These are phyloP conservation scores for Pouteria glomerata DNA, from an alignment of 148 eudicot genomes.

Conservation along the genomic window DNA sequence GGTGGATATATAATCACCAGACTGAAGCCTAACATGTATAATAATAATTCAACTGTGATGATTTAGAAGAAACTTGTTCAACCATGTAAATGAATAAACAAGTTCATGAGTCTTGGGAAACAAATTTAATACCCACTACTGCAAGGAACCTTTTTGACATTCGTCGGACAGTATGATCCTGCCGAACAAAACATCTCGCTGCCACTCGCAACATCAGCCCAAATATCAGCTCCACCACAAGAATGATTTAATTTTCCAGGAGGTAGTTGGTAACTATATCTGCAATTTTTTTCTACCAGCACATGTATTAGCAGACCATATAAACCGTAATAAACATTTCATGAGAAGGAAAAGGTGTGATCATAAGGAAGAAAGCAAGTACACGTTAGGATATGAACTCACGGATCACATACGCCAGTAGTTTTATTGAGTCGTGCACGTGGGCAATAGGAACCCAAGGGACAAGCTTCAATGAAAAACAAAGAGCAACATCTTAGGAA, in stretches of 20 bases:
- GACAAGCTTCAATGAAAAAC: slow-evolving; percentile 64
- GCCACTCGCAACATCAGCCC: slow-evolving; percentile 63
- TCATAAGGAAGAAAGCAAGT: neutral
- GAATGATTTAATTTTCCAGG: slow-evolving; percentile 68
- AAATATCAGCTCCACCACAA: slow-evolving; percentile 90
- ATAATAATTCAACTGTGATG: neutral
- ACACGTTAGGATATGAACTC: slow-evolving; percentile 32
- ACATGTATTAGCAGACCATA: slow-evolving; percentile 19
- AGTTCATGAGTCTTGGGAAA: slow-evolving; percentile 13
- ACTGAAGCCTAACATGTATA: no score
- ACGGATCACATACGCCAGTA: slow-evolving; percentile 94
- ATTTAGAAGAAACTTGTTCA: neutral
- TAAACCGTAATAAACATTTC: slow-evolving; percentile 7
- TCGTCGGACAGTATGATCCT: slow-evolving; percentile 87
- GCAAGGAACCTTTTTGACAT: slow-evolving; percentile 44
- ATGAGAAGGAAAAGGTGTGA: neutral
- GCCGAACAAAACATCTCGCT: slow-evolving; percentile 71
- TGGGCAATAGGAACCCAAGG: slow-evolving; percentile 91
- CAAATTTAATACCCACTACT: slow-evolving; percentile 52
- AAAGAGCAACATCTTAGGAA: slow-evolving; percentile 2
- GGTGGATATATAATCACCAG: neutral
- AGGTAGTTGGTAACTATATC: slow-evolving; percentile 82
- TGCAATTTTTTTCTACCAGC: slow-evolving; percentile 33
- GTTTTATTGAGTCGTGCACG: slow-evolving; percentile 53
- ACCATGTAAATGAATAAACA: neutral